Conservation (phyloP, 169 alveolate genomes). For the Perkinsus olseni region DNA sequence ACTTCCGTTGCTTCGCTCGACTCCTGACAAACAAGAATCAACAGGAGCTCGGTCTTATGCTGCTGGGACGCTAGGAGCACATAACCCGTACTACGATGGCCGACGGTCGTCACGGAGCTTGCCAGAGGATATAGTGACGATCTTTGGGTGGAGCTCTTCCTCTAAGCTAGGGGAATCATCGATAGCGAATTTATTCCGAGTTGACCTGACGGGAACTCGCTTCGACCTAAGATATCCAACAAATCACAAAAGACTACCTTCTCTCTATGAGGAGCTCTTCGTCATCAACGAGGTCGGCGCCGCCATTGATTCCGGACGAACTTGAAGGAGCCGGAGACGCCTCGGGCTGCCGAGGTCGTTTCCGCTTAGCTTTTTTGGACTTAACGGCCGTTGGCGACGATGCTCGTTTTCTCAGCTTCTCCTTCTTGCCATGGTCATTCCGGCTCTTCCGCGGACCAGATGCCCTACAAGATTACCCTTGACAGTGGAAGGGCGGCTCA, state of each 20-base stretch:
- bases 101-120: neutral
- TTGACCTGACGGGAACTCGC: neutral
- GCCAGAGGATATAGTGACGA: neutral
- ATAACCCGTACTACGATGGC: neutral
- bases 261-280: neutral
- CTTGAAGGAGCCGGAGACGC: neutral
- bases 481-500: too few relatives aligned
- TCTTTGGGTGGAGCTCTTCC: neutral
- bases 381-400: neutral
- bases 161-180: neutral
- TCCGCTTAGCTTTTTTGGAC: neutral
- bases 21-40: too few relatives aligned
- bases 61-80: too few relatives aligned
- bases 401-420: neutral
- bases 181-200: neutral
- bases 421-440: neutral
- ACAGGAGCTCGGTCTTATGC: too few relatives aligned
- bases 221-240: neutral
- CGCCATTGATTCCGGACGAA: neutral
- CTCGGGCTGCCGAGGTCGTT: conserved; percentile 1
- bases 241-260: neutral
- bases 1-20: too few relatives aligned
- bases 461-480: neutral
- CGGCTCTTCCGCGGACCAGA: neutral
- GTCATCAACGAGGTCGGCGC: neutral